A percentile compares a stretch with the other conserved stretches of the same genome.
Conservation (phyloP, 805 yeast genomes). For the Yamadazyma olivae region DNA sequence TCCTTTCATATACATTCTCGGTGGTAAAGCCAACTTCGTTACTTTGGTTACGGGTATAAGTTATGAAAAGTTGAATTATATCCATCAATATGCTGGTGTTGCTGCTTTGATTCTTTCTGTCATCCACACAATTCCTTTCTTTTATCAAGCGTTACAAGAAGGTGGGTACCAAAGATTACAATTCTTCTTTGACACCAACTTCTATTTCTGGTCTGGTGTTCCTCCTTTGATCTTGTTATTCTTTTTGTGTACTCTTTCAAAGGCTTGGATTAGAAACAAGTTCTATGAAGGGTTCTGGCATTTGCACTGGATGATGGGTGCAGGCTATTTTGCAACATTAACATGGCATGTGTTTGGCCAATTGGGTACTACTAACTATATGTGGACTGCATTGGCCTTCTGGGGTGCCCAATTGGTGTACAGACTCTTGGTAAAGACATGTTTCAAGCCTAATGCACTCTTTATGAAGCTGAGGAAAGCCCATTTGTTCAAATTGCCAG, state of each 20-base stretch:
- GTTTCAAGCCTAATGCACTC: constrained; percentile 41
- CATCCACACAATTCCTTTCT: constrained; percentile 52
- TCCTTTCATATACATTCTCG: constrained; percentile 48
- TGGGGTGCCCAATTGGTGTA: constrained; percentile 50
- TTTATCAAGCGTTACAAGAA: constrained; percentile 41
- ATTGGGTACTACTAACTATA: constrained; percentile 37
- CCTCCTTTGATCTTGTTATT: constrained; percentile 47
- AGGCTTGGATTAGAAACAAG: constrained; percentile 34
- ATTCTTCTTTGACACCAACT: constrained; percentile 15
- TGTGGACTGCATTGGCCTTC: constrained; percentile 50
- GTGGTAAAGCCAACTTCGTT: constrained; percentile 53
- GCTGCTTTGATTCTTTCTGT: constrained; percentile 40
- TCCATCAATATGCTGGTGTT: constrained; percentile 49
- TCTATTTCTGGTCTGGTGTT: constrained; percentile 37
- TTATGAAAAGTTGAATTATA: constrained; percentile 51
- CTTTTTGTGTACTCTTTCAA: constrained; percentile 41
- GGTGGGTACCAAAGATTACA: constrained; percentile 41
- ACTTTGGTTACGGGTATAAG: constrained; percentile 50
- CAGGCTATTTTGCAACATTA: constrained; percentile 46
- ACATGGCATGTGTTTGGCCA: constrained; percentile 40
- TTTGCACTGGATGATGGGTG: constrained; percentile 51
- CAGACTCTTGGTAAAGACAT: constrained; percentile 44
- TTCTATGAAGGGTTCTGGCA: constrained; percentile 50
- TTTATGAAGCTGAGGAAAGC: constrained; percentile 39
- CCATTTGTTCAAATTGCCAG: constrained; percentile 20